Conservation (phyloP, 2,329 filamentous ascomycete species). For the Mycogone perniciosa region DNA sequence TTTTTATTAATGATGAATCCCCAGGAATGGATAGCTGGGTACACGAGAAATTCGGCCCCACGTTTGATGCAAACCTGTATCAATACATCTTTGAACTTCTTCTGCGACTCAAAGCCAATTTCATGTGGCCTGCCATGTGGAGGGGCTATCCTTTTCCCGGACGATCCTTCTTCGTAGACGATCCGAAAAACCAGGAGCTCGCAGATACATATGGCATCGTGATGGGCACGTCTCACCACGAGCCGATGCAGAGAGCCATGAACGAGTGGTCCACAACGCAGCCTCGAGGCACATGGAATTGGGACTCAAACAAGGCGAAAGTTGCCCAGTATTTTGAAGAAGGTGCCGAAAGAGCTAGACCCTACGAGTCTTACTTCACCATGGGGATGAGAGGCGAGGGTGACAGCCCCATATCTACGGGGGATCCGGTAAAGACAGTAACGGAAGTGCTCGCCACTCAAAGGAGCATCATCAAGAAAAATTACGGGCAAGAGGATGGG, state of each 20-base stretch:
- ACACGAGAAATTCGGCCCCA: constrained; percentile 39
- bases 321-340: constrained; percentile 52
- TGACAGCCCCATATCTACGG: constrained; percentile 45
- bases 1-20: constrained; percentile 53
- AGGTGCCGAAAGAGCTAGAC: constrained; percentile 47
- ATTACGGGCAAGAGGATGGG: constrained; percentile 40
- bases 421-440: constrained; percentile 46
- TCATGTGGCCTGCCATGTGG: constrained; percentile 64
- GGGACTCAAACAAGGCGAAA: constrained; percentile 49
- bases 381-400: constrained; percentile 54
- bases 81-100: constrained; percentile 57
- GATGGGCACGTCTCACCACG: constrained; percentile 58
- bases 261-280: constrained; percentile 37
- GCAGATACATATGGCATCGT: constrained; percentile 60
- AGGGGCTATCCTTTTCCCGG: constrained; percentile 40
- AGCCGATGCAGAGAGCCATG: constrained; percentile 57
- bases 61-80: constrained; percentile 54
- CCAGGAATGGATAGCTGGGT: constrained; percentile 49
- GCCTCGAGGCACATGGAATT: constrained; percentile 50
- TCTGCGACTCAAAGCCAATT: constrained; percentile 54
- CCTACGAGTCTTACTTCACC: constrained; percentile 54
- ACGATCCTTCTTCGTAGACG: constrained; percentile 57
- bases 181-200: constrained; percentile 49
- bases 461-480: constrained; percentile 44
- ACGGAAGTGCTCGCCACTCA: constrained; percentile 50